These are phyloP conservation scores for Hibiscus mutabilis DNA, from an alignment of 345 rosid species.

Conservation along the genomic window DNA sequence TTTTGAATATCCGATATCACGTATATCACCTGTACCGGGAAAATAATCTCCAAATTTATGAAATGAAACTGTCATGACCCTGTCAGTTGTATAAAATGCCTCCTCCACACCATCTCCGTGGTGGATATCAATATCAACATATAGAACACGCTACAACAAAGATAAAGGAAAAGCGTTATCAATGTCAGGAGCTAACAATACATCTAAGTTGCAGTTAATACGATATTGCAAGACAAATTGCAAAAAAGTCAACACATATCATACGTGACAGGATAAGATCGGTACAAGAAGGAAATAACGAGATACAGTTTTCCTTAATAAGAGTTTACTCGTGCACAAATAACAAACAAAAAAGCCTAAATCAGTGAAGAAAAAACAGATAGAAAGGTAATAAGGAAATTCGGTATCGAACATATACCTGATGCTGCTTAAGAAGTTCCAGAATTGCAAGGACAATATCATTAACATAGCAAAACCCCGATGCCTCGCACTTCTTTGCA, in stretches of 20 bases:
- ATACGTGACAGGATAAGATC: background rate
- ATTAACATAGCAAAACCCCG: conserved; percentile 57
- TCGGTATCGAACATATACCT: conserved; percentile 32
- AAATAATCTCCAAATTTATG: conserved; percentile 70
- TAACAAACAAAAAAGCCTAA: background rate
- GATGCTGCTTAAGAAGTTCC: conserved; percentile 65
- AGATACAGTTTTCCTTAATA: too few species aligned
- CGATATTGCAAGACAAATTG: too few species aligned
- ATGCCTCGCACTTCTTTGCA: conserved; percentile 58
- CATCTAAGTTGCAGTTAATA: too few species aligned
- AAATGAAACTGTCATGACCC: conserved; percentile 71
- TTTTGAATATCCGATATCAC: conserved; percentile 41
- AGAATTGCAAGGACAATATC: conserved; percentile 66
- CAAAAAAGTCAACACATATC: background rate
- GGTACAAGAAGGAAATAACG: background rate
- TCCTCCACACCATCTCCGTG: conserved; percentile 74
- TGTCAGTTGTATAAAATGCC: conserved; percentile 63
- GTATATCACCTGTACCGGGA: conserved; percentile 56
- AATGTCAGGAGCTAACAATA: too few species aligned
- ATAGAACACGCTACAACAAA: conserved; percentile 45
- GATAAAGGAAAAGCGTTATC: conserved; percentile 5
- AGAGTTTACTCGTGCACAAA: background rate
- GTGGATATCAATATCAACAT: conserved; percentile 66
- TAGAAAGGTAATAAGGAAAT: background rate
- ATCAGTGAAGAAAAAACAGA: background rate